Evolutionary conservation across 257 asterid genomes (phyloP).

Genomic region (Rubia yunnanensis): DNA sequence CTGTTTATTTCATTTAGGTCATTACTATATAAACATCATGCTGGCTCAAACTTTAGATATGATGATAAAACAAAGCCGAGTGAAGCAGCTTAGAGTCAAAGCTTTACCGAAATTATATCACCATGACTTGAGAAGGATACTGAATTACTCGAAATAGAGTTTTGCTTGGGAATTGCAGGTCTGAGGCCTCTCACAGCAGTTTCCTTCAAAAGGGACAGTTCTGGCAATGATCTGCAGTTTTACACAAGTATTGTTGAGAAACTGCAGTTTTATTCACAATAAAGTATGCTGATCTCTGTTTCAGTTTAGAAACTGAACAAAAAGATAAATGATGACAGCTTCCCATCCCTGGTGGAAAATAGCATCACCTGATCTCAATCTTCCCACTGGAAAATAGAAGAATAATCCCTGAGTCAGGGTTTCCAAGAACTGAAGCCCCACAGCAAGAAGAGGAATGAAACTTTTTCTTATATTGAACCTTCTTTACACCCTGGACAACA

Average conservation of each 20-base stretch:
- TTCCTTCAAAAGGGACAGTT: conserved; percentile 70
- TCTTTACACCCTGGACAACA: conserved; percentile 62
- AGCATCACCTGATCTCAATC: conserved; percentile 64
- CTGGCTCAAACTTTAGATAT: not conserved
- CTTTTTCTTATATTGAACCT: conserved; percentile 77
- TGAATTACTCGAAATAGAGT: conserved; percentile 31
- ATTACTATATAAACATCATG: conserved; percentile 3
- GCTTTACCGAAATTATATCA: conserved; percentile 60
- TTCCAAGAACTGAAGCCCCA: conserved; percentile 72
- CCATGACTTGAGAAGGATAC: conserved; percentile 67
- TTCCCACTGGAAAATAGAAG: conserved; percentile 77
- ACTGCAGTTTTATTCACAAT: not conserved
- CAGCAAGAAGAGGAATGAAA: conserved; percentile 59
- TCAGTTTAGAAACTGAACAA: not conserved
- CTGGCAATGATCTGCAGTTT: conserved; percentile 78
- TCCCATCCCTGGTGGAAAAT: not conserved
- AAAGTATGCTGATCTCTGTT: not conserved
- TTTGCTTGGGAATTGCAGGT: conserved; percentile 40
- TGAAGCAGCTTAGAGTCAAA: not conserved
- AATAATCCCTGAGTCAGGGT: conserved; percentile 49
- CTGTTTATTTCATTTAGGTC: conserved; percentile 27
- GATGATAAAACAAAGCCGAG: not conserved
- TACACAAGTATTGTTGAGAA: conserved; percentile 5
- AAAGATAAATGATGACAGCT: not conserved
- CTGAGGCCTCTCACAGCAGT: conserved; percentile 57